Evolutionary conservation across 2,329 filamentous ascomycete genomes (phyloP).

Genomic region (Dothideomycetes sp.): DNA sequence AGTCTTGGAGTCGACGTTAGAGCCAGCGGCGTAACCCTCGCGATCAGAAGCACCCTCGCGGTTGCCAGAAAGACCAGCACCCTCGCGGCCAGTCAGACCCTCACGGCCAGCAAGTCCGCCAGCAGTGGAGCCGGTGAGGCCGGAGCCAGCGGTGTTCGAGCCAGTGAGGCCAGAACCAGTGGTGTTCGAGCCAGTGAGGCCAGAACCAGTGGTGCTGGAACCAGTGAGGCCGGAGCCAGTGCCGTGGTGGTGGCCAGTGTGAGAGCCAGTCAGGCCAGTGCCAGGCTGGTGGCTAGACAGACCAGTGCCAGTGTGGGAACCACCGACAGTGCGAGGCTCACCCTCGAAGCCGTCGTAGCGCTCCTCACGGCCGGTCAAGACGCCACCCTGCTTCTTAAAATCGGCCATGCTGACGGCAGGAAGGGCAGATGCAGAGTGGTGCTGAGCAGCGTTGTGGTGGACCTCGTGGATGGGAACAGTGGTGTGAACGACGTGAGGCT

Average conservation of each 20-base stretch:
- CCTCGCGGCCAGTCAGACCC: not conserved
- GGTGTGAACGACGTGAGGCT: conserved; percentile 60
- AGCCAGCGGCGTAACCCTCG: conserved; percentile 11
- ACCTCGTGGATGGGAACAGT: conserved; percentile 64
- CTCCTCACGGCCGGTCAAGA: conserved; percentile 45
- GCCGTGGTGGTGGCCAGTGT: not conserved
- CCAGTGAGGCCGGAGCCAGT: not conserved
- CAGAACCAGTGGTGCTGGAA: not conserved
- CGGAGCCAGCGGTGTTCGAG: conserved; percentile 11
- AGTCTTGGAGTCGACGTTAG: conserved; percentile 10
- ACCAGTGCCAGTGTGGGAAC: conserved; percentile 16
- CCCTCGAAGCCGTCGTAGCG: conserved; percentile 53
- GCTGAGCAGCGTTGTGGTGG: conserved; percentile 57
- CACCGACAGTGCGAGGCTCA: conserved; percentile 45
- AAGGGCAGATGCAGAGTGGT: conserved; percentile 56
- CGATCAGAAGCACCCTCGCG: conserved; percentile 7
- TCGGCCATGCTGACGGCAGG: conserved; percentile 57
- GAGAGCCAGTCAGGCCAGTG: not conserved
- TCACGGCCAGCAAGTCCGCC: not conserved
- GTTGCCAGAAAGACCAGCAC: conserved; percentile 3
- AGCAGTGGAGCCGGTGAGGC: conserved; percentile 10
- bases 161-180: conserved; percentile 7
- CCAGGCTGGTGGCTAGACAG: too few relatives aligned
- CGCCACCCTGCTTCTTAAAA: conserved; percentile 49
- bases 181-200: not conserved